Percentiles rank a stretch among this genome's conserved stretches.
Conservation (phyloP, 2,329 filamentous ascomycete species). For the Cladorrhinum sp. region DNA sequence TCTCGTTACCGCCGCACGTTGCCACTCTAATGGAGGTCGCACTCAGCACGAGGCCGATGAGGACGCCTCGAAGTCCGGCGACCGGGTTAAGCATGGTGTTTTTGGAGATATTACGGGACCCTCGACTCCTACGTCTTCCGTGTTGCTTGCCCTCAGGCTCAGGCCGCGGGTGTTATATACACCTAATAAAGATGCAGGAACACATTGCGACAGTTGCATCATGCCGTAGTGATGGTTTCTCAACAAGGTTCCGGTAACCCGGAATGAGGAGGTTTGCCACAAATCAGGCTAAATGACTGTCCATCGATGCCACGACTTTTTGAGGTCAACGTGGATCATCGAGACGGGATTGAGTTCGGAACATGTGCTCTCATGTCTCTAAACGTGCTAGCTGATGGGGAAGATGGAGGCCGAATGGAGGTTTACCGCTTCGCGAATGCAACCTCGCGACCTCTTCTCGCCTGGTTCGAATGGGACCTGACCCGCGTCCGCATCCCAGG, state of each 20-base stretch:
- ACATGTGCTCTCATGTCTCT: conserved; percentile 6
- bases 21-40: conserved; percentile 12
- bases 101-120: background rate
- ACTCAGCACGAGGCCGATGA: conserved; percentile 20
- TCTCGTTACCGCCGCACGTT: conserved; percentile 30
- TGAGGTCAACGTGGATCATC: background rate
- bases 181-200: conserved; percentile 15
- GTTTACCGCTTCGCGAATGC: conserved; percentile 12
- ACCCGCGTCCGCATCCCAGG: conserved; percentile 16
- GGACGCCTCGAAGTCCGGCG: conserved; percentile 13
- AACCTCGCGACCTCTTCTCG: conserved; percentile 9
- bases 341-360: conserved; percentile 6
- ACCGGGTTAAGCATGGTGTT: conserved; percentile 10
- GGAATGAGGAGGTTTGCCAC: conserved; percentile 13
- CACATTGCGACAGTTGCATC: conserved; percentile 14
- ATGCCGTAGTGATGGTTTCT: background rate
- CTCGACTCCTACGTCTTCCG: background rate
- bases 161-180: conserved; percentile 10
- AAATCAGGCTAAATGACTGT: conserved; percentile 25
- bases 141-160: background rate
- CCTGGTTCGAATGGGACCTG: conserved; percentile 9
- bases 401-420: conserved; percentile 11
- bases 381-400: conserved; percentile 19
- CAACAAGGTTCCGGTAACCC: conserved; percentile 12
- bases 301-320: conserved; percentile 9